These are phyloP conservation scores for Colletotrichum siamense DNA, from an alignment of 2,329 filamentous ascomycete genomes.

Conservation along the genomic window DNA sequence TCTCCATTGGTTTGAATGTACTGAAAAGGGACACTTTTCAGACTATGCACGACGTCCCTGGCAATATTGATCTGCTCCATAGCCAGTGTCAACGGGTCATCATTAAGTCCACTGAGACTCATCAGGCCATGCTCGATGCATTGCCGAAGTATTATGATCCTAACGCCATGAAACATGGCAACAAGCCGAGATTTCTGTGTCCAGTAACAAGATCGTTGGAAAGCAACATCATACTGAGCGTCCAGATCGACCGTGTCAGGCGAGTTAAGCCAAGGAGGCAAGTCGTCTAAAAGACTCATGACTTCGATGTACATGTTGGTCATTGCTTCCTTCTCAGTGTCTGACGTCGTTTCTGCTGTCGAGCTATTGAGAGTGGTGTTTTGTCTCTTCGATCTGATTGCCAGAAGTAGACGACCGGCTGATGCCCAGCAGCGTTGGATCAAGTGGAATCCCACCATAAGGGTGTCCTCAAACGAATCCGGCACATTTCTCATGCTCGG, in stretches of 20 bases:
- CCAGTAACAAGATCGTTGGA: neutral
- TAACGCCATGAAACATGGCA: neutral
- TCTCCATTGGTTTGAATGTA: slow-evolving; percentile 10
- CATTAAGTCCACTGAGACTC: neutral
- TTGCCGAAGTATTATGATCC: neutral
- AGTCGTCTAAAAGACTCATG: neutral
- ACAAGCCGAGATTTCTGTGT: neutral
- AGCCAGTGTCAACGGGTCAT: neutral
- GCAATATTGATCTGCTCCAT: slow-evolving; percentile 9
- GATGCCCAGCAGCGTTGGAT: slow-evolving; percentile 36
- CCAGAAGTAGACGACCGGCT: neutral
- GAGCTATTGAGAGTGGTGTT: neutral
- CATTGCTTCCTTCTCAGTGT: neutral
- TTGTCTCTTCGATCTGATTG: neutral
- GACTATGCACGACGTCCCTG: neutral
- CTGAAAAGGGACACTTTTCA: neutral
- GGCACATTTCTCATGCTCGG: slow-evolving; percentile 21
- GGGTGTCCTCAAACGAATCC: neutral
- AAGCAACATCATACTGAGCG: neutral
- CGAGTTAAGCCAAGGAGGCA: neutral
- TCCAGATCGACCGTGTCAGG: neutral
- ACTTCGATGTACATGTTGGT: neutral
- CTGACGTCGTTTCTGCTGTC: neutral
- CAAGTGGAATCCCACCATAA: slow-evolving; percentile 41
- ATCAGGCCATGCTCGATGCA: neutral